Base-by-base conservation (phyloP, 257 asterid species). In the Jacaranda copaia region DNA sequence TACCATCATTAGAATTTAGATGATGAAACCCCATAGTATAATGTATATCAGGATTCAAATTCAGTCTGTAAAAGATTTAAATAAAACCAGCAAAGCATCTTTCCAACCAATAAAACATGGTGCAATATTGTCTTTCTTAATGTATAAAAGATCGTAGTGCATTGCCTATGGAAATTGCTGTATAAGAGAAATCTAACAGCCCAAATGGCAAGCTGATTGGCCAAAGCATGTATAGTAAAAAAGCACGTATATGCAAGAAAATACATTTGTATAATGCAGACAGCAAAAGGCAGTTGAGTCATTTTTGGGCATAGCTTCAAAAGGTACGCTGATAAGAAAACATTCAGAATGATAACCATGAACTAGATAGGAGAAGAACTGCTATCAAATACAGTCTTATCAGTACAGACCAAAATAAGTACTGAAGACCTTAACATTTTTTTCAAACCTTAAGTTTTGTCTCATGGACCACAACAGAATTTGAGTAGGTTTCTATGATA, bases 391-490 rank as follows among this genome's bases (percentile, higher is more conserved):
- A 70, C 53, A 77, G n/a, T 13, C 56, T 71, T 14, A 46, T 40
- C 13, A 35, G 32, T 56, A 55, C 72, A 51, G 40, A 48, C 38
- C 49, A 45, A 72, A 62, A 59, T 12, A 63, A 32, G 38, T 14
- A 6, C 52, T 56, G 64, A 59, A 72, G 68, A 59, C 38, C 10
- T 46, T 39, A 7, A 69, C 43, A 6, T 18, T 25, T 15, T 1
- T 25, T 1, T 25, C 76, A 66, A 35, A 64, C 98, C 98, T 89
- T 94, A 58, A 92, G 94, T 85, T 94, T 92, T 62, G 96, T 90
- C 85, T 94, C 98, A 39, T 92, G 97, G 78, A 94, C 97, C 46
- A 82, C 86, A 6, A 94, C 73, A 69, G 92, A 82, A 70, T 90
- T 92, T 81, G 89, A 81, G 57, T 80, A 79, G 39, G 97, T 92